Evolutionary conservation across 2,329 filamentous ascomycete genomes (phyloP).

Genomic region (Xylaria sp.): DNA sequence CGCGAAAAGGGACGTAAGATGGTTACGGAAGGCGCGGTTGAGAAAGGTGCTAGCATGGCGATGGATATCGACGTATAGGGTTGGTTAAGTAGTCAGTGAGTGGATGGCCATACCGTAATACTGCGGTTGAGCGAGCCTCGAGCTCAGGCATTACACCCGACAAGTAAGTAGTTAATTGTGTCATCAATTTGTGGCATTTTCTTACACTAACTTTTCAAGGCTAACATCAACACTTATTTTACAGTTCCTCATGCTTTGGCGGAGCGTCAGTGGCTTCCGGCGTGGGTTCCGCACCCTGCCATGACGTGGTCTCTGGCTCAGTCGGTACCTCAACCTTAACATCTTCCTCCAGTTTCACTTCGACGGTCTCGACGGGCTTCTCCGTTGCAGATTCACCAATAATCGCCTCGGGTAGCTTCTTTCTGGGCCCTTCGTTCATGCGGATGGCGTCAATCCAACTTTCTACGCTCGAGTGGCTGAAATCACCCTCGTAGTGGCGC

Average conservation of each 20-base stretch:
- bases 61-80: slow-evolving; percentile 61
- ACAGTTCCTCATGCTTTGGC: slow-evolving; percentile 63
- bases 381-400: slow-evolving; percentile 54
- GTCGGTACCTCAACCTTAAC: slow-evolving; percentile 49
- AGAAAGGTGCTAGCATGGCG: slow-evolving; percentile 60
- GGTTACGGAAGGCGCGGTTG: slow-evolving; percentile 65
- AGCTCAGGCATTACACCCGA: background rate
- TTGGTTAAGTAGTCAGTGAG: background rate
- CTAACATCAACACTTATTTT: slow-evolving; percentile 39
- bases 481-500: slow-evolving; percentile 74
- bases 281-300: slow-evolving; percentile 51
- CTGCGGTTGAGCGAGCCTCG: background rate
- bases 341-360: slow-evolving; percentile 52
- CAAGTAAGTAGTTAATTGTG: slow-evolving; percentile 29
- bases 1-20: slow-evolving; percentile 75
- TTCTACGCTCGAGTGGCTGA: slow-evolving; percentile 74
- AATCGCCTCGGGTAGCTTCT: slow-evolving; percentile 74
- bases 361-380: slow-evolving; percentile 58
- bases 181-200: slow-evolving; percentile 24
- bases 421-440: slow-evolving; percentile 85
- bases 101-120: background rate
- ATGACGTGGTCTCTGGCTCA: slow-evolving; percentile 45
- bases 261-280: slow-evolving; percentile 49
- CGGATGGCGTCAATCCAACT: slow-evolving; percentile 91
- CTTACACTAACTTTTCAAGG: slow-evolving; percentile 30